Evolutionary conservation across 257 asterid genomes (phyloP).

Genomic region (Marsdenia floribunda): DNA sequence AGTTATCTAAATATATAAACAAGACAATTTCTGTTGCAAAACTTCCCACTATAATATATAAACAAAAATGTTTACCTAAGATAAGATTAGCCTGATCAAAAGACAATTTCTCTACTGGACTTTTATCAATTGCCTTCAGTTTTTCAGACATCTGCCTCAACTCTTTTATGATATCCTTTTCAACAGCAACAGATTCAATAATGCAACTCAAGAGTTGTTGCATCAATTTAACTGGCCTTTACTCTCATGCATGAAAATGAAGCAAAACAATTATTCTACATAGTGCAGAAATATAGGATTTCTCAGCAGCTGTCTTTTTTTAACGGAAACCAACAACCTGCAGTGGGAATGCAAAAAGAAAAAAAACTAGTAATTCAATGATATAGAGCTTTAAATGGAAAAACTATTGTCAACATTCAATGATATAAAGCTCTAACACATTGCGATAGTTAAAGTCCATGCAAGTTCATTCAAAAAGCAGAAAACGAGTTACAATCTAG

Average conservation of each 20-base stretch:
- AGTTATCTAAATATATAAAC: no score
- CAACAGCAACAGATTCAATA: conserved; percentile 41
- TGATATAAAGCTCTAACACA: no score
- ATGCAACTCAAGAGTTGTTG: conserved; percentile 49
- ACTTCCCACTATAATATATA: neutral
- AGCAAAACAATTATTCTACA: conserved; percentile 64
- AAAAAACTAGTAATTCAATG: conserved; percentile 14
- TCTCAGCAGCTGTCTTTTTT: conserved; percentile 83
- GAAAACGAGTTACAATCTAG: no score
- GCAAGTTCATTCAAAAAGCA: no score
- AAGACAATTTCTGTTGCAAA: no score
- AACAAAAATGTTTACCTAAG: conserved; percentile 42
- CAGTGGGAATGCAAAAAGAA: conserved; percentile 6
- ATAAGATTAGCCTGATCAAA: conserved; percentile 48
- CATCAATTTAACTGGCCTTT: conserved; percentile 62
- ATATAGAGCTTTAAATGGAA: conserved; percentile 11
- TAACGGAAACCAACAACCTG: conserved; percentile 59
- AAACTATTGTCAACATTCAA: neutral
- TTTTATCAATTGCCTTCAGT: conserved; percentile 51
- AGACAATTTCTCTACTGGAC: conserved; percentile 51
- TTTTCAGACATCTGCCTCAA: conserved; percentile 64
- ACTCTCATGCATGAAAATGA: conserved; percentile 63
- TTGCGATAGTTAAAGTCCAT: no score
- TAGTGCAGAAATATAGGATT: conserved; percentile 64
- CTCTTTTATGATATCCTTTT: conserved; percentile 71